These are phyloP conservation scores for Pterulicium gracile DNA, from an alignment of 1,284 basidiomycete species.

Conservation along the genomic window DNA sequence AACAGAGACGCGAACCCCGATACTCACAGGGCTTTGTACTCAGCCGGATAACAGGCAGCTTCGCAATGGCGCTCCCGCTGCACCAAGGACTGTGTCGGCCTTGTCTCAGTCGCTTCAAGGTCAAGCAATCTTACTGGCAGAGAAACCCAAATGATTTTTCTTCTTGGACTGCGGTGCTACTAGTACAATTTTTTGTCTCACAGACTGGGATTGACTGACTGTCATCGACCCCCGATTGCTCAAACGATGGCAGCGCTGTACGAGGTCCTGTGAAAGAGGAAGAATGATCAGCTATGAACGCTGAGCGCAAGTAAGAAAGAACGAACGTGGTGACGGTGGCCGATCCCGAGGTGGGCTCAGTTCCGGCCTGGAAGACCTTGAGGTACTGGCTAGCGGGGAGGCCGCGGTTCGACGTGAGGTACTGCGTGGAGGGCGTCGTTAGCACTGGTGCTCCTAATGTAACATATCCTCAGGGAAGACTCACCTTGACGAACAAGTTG, in stretches of 20 bases:
- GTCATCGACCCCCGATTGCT: no score
- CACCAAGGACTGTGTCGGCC: no score
- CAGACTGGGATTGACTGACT: no score
- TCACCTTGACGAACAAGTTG: conserved; percentile 41
- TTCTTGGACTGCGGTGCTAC: no score
- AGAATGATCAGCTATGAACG: not conserved
- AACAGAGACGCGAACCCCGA: no score
- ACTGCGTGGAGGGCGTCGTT: conserved; percentile 33
- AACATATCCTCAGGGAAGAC: conserved; percentile 7
- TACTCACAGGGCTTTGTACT: no score
- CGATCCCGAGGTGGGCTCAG: conserved; percentile 29
- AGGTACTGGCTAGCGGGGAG: conserved; percentile 33
- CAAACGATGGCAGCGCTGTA: not conserved
- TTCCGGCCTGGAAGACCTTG: conserved; percentile 30
- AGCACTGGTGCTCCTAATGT: not conserved
- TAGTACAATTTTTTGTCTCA: no score
- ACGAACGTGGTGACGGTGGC: conserved; percentile 29
- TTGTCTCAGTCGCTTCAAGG: no score
- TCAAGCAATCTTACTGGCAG: no score
- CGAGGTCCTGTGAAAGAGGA: not conserved
- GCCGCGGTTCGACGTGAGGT: conserved; percentile 35
- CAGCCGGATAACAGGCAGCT: no score
- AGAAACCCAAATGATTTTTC: no score
- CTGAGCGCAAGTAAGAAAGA: conserved; percentile 8
- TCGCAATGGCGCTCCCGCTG: no score